Conservation (phyloP, 192 early-diverging fungal genomes). For the Linnemannia schmuckeri region DNA sequence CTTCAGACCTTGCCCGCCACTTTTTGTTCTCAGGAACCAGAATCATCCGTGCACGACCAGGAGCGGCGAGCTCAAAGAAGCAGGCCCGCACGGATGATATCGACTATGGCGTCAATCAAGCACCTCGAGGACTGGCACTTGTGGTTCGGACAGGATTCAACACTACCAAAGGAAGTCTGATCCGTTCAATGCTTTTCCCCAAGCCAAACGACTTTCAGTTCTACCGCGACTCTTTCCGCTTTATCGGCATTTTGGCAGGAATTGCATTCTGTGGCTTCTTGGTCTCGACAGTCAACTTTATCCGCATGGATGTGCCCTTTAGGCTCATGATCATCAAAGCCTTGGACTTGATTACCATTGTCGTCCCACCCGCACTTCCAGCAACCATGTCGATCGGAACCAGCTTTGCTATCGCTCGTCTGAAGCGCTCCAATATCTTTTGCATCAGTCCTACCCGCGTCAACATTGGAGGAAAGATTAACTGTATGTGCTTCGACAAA, state of each 20-base stretch:
- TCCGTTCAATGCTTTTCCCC: slow-evolving; percentile 97
- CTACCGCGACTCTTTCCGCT: slow-evolving; percentile 96
- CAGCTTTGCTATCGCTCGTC: slow-evolving; percentile 90
- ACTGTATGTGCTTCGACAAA: slow-evolving; percentile 99
- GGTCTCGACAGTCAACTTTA: slow-evolving; percentile 90
- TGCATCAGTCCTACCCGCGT: slow-evolving; percentile 95
- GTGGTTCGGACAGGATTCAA: slow-evolving; percentile 91
- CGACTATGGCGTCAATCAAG: slow-evolving; percentile 30
- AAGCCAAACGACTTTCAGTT: slow-evolving; percentile 97
- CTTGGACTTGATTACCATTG: slow-evolving; percentile 95
- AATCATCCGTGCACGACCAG: slow-evolving; percentile 85
- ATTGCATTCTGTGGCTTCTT: slow-evolving; percentile 90
- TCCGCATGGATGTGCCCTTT: slow-evolving; percentile 78
- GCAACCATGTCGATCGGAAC: slow-evolving; percentile 99
- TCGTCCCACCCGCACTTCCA: slow-evolving; percentile 96
- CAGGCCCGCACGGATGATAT: slow-evolving; percentile 54
- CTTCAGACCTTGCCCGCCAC: slow-evolving; percentile 82
- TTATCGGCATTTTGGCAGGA: slow-evolving; percentile 89
- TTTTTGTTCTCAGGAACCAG: slow-evolving; percentile 95
- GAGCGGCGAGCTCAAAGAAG: slow-evolving; percentile 35
- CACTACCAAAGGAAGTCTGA: slow-evolving; percentile 94
- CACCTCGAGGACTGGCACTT: slow-evolving; percentile 73
- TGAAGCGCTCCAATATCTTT: slow-evolving; percentile 86
- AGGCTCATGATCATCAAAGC: slow-evolving; percentile 87
- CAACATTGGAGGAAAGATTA: slow-evolving; percentile 96